Evolutionary conservation across 164 flowering plant species (phyloP), one percentile per base, ranked within the genome.

Genomic region (Nymphaea colorata): DNA sequence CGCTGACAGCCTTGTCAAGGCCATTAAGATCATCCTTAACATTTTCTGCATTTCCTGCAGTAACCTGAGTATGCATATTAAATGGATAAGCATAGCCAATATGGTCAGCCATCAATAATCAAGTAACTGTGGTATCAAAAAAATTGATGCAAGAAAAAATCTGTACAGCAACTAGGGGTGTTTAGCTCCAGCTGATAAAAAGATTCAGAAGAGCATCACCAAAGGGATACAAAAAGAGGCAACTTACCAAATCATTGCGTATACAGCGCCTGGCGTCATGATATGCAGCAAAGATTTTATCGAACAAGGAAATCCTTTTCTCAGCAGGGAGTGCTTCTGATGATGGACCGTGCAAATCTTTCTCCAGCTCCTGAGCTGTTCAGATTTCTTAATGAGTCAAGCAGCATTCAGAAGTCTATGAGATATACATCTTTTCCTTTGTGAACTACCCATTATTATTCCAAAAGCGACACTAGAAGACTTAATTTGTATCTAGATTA

Each of bases 341-440:
- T 59, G 81, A 70, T n/a, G 84, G 66, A 65, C 84, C 88, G 71
- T 75, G 75, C 51, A 90, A 53, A 78, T 89, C 94, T 82, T 90
- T 88, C 83, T 95, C 98, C 81, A 95, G 80, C 69, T 95, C 98
- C 82, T 89, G 96, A 71, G 99, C 99, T 95, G 96, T 72, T 76
- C 66, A 76, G 65, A 67, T 64, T 62, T 25, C 36, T 25, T 25
- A 25, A 25, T 25, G 36, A 25, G 36, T 25, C 36, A 25, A 25
- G 36, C 36, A 25, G 36, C 36, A 25, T 25, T 25, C 36, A 25
- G 36, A 25, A 25, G 36, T 25, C 36, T 25, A 25, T 25, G 36
- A 1, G 36, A 25, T 25, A 25, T 25, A 25, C 36, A 25, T 25
- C 36, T 25, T 25, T 25, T 25, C 36, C 36, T 25, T 25, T 25